Evolutionary conservation across 169 alveolate species (phyloP), one percentile per base, ranked within the genome.

Genomic region (Plasmodium berghei): DNA sequence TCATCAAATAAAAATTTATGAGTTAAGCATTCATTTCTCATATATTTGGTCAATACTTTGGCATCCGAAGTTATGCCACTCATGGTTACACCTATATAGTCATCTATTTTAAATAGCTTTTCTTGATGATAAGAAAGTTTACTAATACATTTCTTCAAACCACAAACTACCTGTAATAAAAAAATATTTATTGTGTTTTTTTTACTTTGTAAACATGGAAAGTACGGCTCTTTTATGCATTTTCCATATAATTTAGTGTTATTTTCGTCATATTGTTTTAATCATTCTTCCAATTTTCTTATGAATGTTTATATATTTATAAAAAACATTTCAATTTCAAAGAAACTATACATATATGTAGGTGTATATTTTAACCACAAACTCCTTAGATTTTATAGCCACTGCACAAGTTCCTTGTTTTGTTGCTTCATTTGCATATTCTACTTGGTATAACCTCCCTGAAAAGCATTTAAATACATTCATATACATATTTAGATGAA

Each of bases 31-130:
- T 98, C 99, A 83, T 94, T 98, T 74, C 96, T 75, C 97, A 94
- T 94, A 59, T 70, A 93, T 64, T 90, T 75, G 49, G 93, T 92
- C 52, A 95, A 92, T 63, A 92, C 95, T 91, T 98, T 94, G 4
- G 99, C 99, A 90, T 98, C 99, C n/a, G 99, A 99, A 24, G 99
- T 98, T 40, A 98, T 94, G 24, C 99, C 99, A 20, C 99, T 97
- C 95, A 98, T 97, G 5, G 99, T 99, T 40, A 97, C 98, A 24
- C 99, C 99, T 69, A 98, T 95, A 73, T 98, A 98, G 88, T 97
- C 98, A 88, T 98, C 99, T 49, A 98, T 95, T 75, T 97, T 96
- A 93, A 97, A 98, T 55, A 98, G 91, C 88, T 98, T 98, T 89
- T 98, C 99, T 74, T 97, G 99, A 87, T 95, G 97, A 54, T 96